A percentile compares a stretch with the other conserved stretches of the same genome.
Evolutionary conservation across 495 filamentous ascomycete species (phyloP).

Genomic region (Lepraria neglecta): DNA sequence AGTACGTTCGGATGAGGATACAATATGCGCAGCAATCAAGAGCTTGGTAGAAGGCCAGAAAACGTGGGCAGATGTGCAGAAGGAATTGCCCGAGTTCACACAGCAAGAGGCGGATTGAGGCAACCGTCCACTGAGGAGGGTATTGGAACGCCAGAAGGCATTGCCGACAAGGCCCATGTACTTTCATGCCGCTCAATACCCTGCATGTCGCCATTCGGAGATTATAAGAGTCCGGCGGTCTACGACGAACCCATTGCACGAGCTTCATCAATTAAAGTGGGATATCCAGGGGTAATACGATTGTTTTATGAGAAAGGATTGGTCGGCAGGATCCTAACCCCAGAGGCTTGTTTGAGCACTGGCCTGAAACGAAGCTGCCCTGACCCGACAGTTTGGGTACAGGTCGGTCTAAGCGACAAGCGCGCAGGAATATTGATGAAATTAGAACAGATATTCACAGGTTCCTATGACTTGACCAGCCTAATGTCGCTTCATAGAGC

Average conservation of each 20-base stretch:
- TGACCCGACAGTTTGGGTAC: constrained; percentile 24
- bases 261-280: neutral
- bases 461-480: neutral
- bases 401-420: constrained; percentile 22
- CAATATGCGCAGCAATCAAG: constrained; percentile 56
- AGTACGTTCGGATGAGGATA: constrained; percentile 59
- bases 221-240: constrained; percentile 2
- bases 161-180: neutral
- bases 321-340: constrained; percentile 13
- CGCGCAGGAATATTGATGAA: constrained; percentile 14
- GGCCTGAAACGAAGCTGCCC: constrained; percentile 23
- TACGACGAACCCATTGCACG: neutral
- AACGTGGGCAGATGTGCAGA: constrained; percentile 56
- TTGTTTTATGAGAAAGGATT: constrained; percentile 15
- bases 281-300: neutral
- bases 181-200: neutral
- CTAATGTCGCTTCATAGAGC: neutral
- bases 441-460: constrained; percentile 16
- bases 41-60: constrained; percentile 56
- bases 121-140: neutral
- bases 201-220: constrained; percentile 1
- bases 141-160: constrained; percentile 4
- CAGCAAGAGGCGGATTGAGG: constrained; percentile 48
- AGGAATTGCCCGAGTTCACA: constrained; percentile 59
- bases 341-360: constrained; percentile 5